Evolutionary conservation across 2,329 filamentous ascomycete genomes (phyloP).

Genomic region (Colletotrichum sp.): DNA sequence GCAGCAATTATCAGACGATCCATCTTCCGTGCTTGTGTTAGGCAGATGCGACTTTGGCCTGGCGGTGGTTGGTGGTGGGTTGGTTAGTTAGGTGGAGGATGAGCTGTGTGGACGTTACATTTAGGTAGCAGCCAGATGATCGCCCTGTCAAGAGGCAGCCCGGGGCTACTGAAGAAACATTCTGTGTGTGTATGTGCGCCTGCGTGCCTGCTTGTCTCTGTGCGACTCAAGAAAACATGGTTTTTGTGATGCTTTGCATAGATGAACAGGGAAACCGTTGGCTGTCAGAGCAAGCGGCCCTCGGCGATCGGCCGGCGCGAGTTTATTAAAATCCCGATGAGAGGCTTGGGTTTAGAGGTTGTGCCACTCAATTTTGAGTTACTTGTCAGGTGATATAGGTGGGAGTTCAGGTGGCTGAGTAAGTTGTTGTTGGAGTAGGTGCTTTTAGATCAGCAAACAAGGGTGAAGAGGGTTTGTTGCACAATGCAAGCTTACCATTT

Average conservation of each 20-base stretch:
- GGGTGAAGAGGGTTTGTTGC: neutral
- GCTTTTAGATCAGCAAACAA: neutral
- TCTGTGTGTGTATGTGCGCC: neutral
- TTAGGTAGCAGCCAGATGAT: neutral
- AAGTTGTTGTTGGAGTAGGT: neutral
- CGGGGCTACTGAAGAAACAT: neutral
- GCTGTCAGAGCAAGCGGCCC: neutral
- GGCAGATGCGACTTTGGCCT: neutral
- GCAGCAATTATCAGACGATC: constrained; percentile 60
- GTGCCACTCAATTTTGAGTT: neutral
- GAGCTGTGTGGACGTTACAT: neutral
- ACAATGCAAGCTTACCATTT: neutral
- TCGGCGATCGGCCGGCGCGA: neutral
- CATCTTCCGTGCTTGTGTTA: constrained; percentile 58
- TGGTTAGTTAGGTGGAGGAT: neutral
- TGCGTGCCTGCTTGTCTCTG: neutral
- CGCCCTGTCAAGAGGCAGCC: neutral
- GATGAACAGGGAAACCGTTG: constrained; percentile 5
- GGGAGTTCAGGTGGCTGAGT: neutral
- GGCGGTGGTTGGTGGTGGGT: neutral
- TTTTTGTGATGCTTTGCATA: neutral
- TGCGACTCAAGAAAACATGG: neutral
- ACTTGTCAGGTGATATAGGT: neutral
- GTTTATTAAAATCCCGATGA: neutral
- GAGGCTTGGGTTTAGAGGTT: neutral